These are phyloP conservation scores for Coniochaeta prunicola DNA, from an alignment of 2,329 filamentous ascomycete genomes.

Conservation along the genomic window DNA sequence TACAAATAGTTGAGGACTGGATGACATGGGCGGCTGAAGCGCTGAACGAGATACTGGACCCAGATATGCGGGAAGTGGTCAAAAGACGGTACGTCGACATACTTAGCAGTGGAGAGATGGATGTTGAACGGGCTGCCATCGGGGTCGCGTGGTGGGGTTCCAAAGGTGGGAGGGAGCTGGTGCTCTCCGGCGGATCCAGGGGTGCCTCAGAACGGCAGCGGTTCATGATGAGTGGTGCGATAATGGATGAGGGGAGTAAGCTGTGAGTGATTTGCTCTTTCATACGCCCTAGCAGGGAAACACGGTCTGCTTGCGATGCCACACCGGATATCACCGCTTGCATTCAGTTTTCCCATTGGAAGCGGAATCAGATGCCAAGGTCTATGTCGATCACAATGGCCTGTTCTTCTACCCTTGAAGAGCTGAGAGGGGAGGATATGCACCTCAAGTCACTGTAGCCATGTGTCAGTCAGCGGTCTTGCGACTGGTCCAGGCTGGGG, in stretches of 20 bases:
- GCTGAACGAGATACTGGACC: conserved; percentile 56
- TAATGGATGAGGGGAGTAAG: conserved; percentile 28
- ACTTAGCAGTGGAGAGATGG: conserved; percentile 75
- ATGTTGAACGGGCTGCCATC: conserved; percentile 71
- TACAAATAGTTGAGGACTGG: conserved; percentile 72
- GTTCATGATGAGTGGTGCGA: conserved; percentile 50
- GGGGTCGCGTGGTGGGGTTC: conserved; percentile 83
- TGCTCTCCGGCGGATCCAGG: conserved; percentile 26
- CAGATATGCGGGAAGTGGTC: conserved; percentile 54
- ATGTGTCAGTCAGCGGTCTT: neutral
- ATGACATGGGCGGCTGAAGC: conserved; percentile 63
- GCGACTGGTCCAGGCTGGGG: neutral
- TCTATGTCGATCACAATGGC: neutral
- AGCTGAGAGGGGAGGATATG: neutral
- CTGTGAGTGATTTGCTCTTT: conserved; percentile 20
- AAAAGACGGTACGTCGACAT: conserved; percentile 73
- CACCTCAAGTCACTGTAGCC: neutral
- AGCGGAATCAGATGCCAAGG: neutral
- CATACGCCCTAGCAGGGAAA: neutral
- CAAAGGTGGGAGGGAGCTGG: conserved; percentile 44
- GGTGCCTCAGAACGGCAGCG: conserved; percentile 14
- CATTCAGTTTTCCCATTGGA: neutral
- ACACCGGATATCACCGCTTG: neutral
- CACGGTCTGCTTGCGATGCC: neutral
- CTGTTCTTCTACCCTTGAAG: neutral